A percentile compares a stretch with the other conserved stretches of the same genome.
Evolutionary conservation across 495 filamentous ascomycete species (phyloP).

Genomic region (Penicillium cataractarum): DNA sequence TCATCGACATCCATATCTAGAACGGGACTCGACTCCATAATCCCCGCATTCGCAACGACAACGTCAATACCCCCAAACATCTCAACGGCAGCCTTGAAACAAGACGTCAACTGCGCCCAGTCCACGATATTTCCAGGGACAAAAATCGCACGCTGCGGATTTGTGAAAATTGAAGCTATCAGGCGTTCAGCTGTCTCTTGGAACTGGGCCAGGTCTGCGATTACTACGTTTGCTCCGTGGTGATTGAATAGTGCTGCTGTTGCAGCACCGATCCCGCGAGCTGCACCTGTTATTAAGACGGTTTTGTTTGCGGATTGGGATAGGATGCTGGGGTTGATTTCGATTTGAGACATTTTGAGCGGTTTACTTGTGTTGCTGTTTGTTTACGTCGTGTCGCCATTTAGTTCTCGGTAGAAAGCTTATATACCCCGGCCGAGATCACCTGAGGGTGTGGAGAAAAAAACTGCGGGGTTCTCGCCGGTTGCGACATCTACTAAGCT

Average conservation of each 20-base stretch:
- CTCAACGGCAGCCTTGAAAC: slow-evolving; percentile 59
- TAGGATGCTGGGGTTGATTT: slow-evolving; percentile 16
- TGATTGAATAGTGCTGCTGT: slow-evolving; percentile 31
- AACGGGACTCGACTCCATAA: slow-evolving; percentile 44
- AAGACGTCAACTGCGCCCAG: slow-evolving; percentile 36
- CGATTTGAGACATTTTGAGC: slow-evolving; percentile 16
- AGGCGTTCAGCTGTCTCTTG: slow-evolving; percentile 15
- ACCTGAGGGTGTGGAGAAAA: slow-evolving; percentile 7
- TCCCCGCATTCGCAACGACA: slow-evolving; percentile 71
- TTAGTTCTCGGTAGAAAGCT: not conserved
- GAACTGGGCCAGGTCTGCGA: slow-evolving; percentile 31
- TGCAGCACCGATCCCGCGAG: slow-evolving; percentile 44
- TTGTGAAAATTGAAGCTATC: slow-evolving; percentile 17
- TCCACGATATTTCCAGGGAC: slow-evolving; percentile 29
- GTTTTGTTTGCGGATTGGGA: slow-evolving; percentile 21
- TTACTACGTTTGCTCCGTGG: slow-evolving; percentile 33
- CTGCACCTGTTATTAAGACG: slow-evolving; percentile 43
- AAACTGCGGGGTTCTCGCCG: slow-evolving; percentile 12
- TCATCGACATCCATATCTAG: slow-evolving; percentile 29
- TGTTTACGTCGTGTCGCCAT: not conserved
- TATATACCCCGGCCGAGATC: not conserved
- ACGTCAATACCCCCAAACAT: slow-evolving; percentile 59
- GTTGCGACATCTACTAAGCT: not conserved
- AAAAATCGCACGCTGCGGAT: slow-evolving; percentile 27
- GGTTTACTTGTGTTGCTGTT: not conserved